Percentiles rank a stretch among this genome's conserved stretches.
Conservation (phyloP, 2,329 filamentous ascomycete species). For the Pseudogymnoascus sp. region DNA sequence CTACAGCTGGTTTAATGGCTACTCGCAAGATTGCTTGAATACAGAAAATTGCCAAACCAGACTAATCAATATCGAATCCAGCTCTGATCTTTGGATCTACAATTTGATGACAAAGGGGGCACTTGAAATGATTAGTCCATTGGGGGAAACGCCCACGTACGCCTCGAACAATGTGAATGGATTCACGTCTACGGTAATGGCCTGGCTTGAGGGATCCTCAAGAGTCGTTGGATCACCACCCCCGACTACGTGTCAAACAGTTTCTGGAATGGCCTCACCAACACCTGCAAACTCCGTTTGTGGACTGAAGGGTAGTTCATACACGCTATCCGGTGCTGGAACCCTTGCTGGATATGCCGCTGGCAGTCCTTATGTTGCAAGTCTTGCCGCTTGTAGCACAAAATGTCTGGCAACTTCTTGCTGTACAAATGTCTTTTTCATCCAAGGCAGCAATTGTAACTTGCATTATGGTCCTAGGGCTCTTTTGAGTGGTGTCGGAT, state of each 20-base stretch:
- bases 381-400: not conserved
- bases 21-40: conserved; percentile 41
- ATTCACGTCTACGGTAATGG: no score
- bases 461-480: no score
- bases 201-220: no score
- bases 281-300: not conserved
- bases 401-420: conserved; percentile 2
- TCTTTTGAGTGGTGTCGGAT: no score
- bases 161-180: no score
- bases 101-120: conserved; percentile 15
- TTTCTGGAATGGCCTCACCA: not conserved
- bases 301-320: not conserved
- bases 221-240: no score
- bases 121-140: conserved; percentile 18
- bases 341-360: not conserved
- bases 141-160: not conserved
- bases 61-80: conserved; percentile 8
- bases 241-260: no score
- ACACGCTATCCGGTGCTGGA: not conserved
- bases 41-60: conserved; percentile 40
- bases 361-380: not conserved
- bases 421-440: not conserved
- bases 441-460: no score
- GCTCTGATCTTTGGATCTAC: conserved; percentile 17
- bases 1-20: conserved; percentile 53